A percentile compares a stretch with the other conserved stretches of the same genome.
Evolutionary conservation across 495 filamentous ascomycete species (phyloP).

Genomic region (Immersiella caudata): DNA sequence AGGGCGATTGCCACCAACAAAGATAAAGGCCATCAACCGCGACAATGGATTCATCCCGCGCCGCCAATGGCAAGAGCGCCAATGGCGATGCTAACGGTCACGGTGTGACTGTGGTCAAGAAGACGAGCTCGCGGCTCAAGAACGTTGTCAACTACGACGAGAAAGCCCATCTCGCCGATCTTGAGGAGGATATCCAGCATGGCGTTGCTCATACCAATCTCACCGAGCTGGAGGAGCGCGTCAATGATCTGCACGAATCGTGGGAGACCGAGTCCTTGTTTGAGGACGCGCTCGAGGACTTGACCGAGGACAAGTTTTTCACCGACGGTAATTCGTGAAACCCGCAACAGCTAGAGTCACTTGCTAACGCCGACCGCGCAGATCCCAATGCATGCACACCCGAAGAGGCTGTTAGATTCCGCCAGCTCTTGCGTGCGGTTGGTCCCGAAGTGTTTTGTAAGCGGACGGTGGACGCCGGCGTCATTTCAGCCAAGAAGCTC

Average conservation of each 20-base stretch:
- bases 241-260: conserved; percentile 62
- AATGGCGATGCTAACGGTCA: conserved; percentile 18
- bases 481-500: conserved; percentile 77
- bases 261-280: conserved; percentile 72
- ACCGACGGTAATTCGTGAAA: conserved; percentile 50
- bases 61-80: conserved; percentile 18
- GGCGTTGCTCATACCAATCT: conserved; percentile 37
- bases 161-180: conserved; percentile 79
- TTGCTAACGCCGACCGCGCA: conserved; percentile 14
- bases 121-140: conserved; percentile 84
- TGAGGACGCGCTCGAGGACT: conserved; percentile 66
- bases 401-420: conserved; percentile 69
- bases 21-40: conserved; percentile 2
- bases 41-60: conserved; percentile 25
- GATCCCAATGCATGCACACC: conserved; percentile 67
- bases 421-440: conserved; percentile 69
- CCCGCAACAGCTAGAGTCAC: neutral
- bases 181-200: conserved; percentile 53
- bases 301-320: conserved; percentile 63
- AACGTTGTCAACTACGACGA: conserved; percentile 88
- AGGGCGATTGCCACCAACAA: neutral
- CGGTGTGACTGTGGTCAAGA: conserved; percentile 42
- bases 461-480: conserved; percentile 67
- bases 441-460: conserved; percentile 77
- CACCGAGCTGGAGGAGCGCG: conserved; percentile 58